Evolutionary conservation across 2,329 filamentous ascomycete genomes (phyloP), one percentile per base, ranked within the genome.

Genomic region (Orbilia ellipsospora): DNA sequence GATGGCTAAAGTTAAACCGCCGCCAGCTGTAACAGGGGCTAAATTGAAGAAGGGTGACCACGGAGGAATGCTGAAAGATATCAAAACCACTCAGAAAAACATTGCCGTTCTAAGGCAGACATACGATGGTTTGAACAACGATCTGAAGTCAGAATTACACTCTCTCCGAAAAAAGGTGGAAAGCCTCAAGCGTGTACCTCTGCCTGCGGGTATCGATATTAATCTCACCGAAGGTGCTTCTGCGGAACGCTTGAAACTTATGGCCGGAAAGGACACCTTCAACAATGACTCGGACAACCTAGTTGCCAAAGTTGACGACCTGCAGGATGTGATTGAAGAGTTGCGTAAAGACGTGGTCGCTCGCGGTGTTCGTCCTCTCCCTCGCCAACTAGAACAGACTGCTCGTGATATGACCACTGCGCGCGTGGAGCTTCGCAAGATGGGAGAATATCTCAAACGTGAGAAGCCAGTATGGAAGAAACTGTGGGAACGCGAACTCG

Each of bases 401-500:
- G 90, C 91, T 78, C 96, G 95, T 83, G 94, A 98, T 79, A 93
- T 99, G 77, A 89, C 90, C 57, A 84, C 86, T 66, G 89, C 95
- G 36, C 91, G 90, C 57, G 90, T 93, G 80, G 94, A 97, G 80
- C 88, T 99, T 77, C 95, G 92, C 87, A 94, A 92, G 84, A 90
- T 99, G 87, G 92, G 97, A 81, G 94, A 97, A 15, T 96, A 92
- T 84, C 88, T 99, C 84, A 90, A 90, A 79, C 88, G 89, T 55
- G 95, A 99, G 86, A 97, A 97, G 83, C 95, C 95, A 0, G 86
- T 97, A 70, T 99, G 95, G 94, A 97, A 93, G 65, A 97, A 97
- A 88, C 96, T 98, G 78, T 99, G 95, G 95, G 94, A 98, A 87
- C 94, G 96, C 83, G 94, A 98, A 82, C 86, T 99, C 54, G 93